Evolutionary conservation across 1,139 yeast species (phyloP), one percentile per base, ranked within the genome.

Genomic region (Yamadazyma sp.): DNA sequence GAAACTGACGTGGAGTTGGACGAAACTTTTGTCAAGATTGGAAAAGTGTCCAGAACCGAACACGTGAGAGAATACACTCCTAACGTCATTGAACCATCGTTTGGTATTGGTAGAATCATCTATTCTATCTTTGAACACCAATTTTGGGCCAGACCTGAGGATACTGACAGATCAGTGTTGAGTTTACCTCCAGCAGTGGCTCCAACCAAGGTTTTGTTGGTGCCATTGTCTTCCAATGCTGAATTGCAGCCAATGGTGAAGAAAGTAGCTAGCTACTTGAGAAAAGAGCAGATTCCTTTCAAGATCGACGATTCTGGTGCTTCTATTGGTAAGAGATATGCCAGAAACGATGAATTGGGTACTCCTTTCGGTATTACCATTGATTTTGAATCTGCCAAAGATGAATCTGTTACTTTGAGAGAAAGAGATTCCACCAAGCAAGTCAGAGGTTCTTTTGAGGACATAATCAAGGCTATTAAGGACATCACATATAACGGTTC

Each of bases 331-430:
- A 88, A 90, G 75, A 86, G 99, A 72, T 94, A 94, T 59, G 90
- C 98, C 46, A 87, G 99, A 74, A 94, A 94, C 64, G 99, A 94
- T 66, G 99, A 94, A 71, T 80, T 94, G 63, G 99, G 99, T 66
- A 94, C 98, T 42, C 98, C 99, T 53, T 94, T 92, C 59, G 99
- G 99, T 66, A 80, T 94, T 64, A 94, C 99, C 50, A 86, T 94
- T 54, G 99, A 94, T 67, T 94, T 94, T 64, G 97, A 94, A 50
- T 84, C 96, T 38, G 79, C 86, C 46, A 81, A 86, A 62, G 97
- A 94, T 59, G 80, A 81, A 38, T 83, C 97, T 12, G 86, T 94
- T 50, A 94, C 99, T 34, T 77, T 94, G 59, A 88, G 99, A 77
- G 98, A 94, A 67, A 88, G 99, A 74, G 99, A 94, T 64, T 77